Evolutionary conservation across 2,329 filamentous ascomycete genomes (phyloP).

Genomic region (Diaporthe helianthi): DNA sequence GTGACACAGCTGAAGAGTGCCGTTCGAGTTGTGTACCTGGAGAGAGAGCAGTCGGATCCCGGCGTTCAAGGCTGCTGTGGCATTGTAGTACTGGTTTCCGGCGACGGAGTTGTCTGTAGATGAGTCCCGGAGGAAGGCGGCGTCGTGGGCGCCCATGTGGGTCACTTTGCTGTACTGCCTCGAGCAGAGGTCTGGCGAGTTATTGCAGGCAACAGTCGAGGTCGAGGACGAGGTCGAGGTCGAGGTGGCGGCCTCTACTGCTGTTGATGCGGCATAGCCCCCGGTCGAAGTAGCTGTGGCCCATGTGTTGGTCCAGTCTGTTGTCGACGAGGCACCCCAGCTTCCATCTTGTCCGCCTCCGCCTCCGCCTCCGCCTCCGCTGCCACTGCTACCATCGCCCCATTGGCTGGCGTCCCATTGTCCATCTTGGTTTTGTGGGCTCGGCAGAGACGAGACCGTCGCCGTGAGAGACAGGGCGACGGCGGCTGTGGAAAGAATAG

Average conservation of each 20-base stretch:
- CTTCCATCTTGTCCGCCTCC: neutral
- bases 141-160: constrained; percentile 79
- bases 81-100: constrained; percentile 78
- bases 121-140: constrained; percentile 72
- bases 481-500: constrained; percentile 24
- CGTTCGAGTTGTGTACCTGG: constrained; percentile 71
- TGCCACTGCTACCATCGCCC: constrained; percentile 9
- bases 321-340: constrained; percentile 17
- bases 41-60: constrained; percentile 75
- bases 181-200: constrained; percentile 76
- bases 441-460: constrained; percentile 29
- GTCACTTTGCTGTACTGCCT: constrained; percentile 78
- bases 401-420: constrained; percentile 1
- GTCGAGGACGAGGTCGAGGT: constrained; percentile 42
- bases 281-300: constrained; percentile 12
- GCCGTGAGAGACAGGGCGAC: constrained; percentile 27
- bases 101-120: constrained; percentile 67
- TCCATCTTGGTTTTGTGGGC: constrained; percentile 26
- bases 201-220: constrained; percentile 72
- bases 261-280: constrained; percentile 23
- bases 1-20: constrained; percentile 73
- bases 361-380: constrained; percentile 6
- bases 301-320: neutral
- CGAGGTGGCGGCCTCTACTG: constrained; percentile 33
- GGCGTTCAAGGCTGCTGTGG: constrained; percentile 72